Percentiles rank a stretch among this genome's conserved stretches.
phyloP scores from a whole-genome alignment of 495 filamentous ascomycete genomes.

The Chaetomium tenue region DNA sequence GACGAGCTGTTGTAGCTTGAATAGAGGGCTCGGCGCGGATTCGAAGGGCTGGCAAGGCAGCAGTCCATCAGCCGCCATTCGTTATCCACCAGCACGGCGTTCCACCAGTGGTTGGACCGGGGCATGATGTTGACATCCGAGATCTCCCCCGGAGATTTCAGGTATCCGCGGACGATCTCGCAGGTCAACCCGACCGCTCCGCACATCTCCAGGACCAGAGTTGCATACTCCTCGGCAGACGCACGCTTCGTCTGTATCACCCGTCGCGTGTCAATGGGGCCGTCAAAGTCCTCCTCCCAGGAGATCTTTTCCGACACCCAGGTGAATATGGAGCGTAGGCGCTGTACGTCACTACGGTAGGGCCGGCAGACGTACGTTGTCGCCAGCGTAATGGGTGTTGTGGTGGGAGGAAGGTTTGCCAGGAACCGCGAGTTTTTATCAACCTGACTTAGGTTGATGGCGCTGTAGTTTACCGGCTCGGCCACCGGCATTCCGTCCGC shows the following conservation, averaged over 20 bases:
- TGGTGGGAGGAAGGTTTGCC: conserved; percentile 83
- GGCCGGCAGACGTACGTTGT: conserved; percentile 93
- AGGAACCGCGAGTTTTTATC: conserved; percentile 96
- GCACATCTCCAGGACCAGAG: conserved; percentile 91
- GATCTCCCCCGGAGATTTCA: conserved; percentile 84
- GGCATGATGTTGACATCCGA: conserved; percentile 72
- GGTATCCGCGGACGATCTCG: conserved; percentile 80
- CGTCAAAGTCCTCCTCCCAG: conserved; percentile 94
- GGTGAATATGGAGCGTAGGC: conserved; percentile 88
- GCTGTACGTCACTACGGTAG: conserved; percentile 91
- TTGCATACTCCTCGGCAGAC: conserved; percentile 86
- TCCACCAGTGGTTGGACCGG: conserved; percentile 97
- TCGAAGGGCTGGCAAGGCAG: conserved; percentile 84
- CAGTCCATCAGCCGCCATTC: conserved; percentile 98
- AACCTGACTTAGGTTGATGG: conserved; percentile 76
- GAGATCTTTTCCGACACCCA: conserved; percentile 93
- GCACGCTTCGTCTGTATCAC: conserved; percentile 82
- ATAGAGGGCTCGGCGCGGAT: conserved; percentile 73
- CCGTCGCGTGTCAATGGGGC: conserved; percentile 70
- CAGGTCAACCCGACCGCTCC: conserved; percentile 80
- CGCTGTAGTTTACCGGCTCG: conserved; percentile 79
- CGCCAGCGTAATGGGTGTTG: conserved; percentile 77
- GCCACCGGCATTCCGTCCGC: conserved; percentile 77
- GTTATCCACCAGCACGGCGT: conserved; percentile 86
- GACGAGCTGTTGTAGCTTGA: conserved; percentile 64